Evolutionary conservation across 1,284 basidiomycete genomes (phyloP).

Genomic region (Mycosarcoma maydis): DNA sequence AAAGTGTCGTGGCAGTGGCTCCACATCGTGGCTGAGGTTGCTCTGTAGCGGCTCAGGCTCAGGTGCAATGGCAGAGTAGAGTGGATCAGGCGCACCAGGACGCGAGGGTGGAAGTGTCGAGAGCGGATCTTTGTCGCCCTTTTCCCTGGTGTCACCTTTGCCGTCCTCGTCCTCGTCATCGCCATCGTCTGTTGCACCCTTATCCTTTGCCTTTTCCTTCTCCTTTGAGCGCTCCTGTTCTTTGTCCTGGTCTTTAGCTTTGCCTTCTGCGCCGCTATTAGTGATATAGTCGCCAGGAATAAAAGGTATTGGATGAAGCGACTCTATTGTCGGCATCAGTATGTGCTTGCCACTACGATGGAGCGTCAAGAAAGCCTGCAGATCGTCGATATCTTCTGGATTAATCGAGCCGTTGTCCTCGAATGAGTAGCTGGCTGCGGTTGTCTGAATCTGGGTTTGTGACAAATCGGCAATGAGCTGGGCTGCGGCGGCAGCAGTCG

Average conservation of each 20-base stretch:
- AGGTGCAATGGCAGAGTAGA: slow-evolving; percentile 40
- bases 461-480: slow-evolving; percentile 29
- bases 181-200: slow-evolving; percentile 22
- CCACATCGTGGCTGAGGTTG: slow-evolving; percentile 37
- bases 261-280: slow-evolving; percentile 15
- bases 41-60: slow-evolving; percentile 21
- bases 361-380: slow-evolving; percentile 46
- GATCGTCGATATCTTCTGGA: slow-evolving; percentile 45
- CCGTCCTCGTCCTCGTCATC: slow-evolving; percentile 41
- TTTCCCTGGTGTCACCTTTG: slow-evolving; percentile 25
- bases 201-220: slow-evolving; percentile 28
- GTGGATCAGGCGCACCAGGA: slow-evolving; percentile 39
- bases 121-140: slow-evolving; percentile 44
- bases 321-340: slow-evolving; percentile 50
- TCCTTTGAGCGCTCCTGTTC: slow-evolving; percentile 15
- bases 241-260: slow-evolving; percentile 23
- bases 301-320: slow-evolving; percentile 46
- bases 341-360: slow-evolving; percentile 23
- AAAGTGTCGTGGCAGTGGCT: slow-evolving; percentile 31
- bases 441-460: slow-evolving; percentile 22
- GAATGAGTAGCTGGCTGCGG: slow-evolving; percentile 26
- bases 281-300: slow-evolving; percentile 27
- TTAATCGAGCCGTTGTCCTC: slow-evolving; percentile 55
- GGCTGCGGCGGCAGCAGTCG: slow-evolving; percentile 20
- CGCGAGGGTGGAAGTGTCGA: slow-evolving; percentile 35